A percentile compares a stretch with the other conserved stretches of the same genome.
Conservation (phyloP, 768 basidiomycete genomes). For the Punctularia strigosozonata region DNA sequence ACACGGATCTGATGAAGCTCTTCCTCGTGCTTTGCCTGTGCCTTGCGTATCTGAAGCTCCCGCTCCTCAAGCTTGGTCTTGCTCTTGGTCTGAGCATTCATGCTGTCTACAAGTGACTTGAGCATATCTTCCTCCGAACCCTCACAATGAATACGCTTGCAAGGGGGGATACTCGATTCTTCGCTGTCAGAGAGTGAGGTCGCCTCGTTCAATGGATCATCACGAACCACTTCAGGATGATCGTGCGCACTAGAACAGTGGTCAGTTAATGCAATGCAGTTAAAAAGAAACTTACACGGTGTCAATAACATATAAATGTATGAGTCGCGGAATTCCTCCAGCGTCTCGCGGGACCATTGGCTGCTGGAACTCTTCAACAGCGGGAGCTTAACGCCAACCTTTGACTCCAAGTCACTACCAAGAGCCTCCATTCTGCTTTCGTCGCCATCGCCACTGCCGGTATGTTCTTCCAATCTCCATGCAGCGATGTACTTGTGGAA, state of each 20-base stretch:
- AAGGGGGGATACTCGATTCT: too few relatives aligned
- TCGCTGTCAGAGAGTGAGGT: neutral
- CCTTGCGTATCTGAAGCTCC: neutral
- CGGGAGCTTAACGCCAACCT: neutral
- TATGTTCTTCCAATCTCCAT: slow-evolving; percentile 4
- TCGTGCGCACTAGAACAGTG: neutral
- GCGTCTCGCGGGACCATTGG: neutral
- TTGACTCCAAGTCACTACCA: neutral
- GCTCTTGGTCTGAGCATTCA: neutral
- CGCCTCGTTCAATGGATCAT: neutral
- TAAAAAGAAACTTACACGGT: slow-evolving; percentile 4
- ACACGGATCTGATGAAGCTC: neutral
- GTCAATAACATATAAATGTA: slow-evolving; percentile 6
- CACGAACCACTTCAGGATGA: neutral
- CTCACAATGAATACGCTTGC: neutral
- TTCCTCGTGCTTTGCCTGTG: neutral
- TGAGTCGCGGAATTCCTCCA: slow-evolving; percentile 5
- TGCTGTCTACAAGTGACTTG: neutral
- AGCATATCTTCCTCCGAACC: slow-evolving; percentile 1
- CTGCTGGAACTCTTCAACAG: neutral
- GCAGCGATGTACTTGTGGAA: slow-evolving; percentile 4
- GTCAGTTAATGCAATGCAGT: neutral
- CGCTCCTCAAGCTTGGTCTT: neutral
- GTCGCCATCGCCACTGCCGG: slow-evolving; percentile 9
- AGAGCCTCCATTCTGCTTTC: neutral